These are phyloP conservation scores for Jatropha curcas DNA, from an alignment of 345 rosid genomes.

Conservation along the genomic window DNA sequence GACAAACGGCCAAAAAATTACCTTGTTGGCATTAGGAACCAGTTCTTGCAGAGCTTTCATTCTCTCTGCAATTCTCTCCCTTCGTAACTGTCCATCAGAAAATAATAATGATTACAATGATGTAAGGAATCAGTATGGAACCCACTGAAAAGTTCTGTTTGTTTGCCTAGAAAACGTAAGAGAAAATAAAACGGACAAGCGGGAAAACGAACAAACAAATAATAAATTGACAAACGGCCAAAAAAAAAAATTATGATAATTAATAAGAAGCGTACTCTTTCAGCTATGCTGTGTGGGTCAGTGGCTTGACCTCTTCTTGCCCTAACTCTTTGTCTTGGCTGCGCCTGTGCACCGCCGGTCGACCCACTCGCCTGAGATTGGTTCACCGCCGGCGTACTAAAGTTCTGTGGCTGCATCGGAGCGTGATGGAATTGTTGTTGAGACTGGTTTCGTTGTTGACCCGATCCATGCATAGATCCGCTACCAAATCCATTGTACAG, in stretches of 20 bases:
- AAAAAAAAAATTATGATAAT: neutral
- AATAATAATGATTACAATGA: no score
- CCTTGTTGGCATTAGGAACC: constrained; percentile 98
- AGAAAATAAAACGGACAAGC: neutral
- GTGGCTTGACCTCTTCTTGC: constrained; percentile 99
- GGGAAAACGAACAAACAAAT: no score
- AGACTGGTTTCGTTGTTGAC: constrained; percentile 31
- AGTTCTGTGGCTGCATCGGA: constrained; percentile 47
- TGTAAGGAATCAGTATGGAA: neutral
- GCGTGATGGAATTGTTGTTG: constrained; percentile 60
- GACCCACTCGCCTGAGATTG: constrained; percentile 57
- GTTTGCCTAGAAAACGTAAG: neutral
- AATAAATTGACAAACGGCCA: no score
- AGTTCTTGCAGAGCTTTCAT: constrained; percentile 98
- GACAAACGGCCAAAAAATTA: constrained; percentile 16
- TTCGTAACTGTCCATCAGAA: constrained; percentile 57
- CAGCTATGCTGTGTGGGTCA: constrained; percentile 98
- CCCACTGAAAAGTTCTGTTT: neutral
- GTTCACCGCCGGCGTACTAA: constrained; percentile 39
- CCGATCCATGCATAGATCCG: constrained; percentile 53
- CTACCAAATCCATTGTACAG: constrained; percentile 58
- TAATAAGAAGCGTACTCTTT: constrained; percentile 50
- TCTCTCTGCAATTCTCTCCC: constrained; percentile 96
- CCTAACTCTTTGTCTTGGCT: constrained; percentile 78
- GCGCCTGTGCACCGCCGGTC: constrained; percentile 51